Percentiles rank a stretch among this genome's conserved stretches.
phyloP scores from a whole-genome alignment of 163 green algal species.

The Scenedesmus sp. region DNA sequence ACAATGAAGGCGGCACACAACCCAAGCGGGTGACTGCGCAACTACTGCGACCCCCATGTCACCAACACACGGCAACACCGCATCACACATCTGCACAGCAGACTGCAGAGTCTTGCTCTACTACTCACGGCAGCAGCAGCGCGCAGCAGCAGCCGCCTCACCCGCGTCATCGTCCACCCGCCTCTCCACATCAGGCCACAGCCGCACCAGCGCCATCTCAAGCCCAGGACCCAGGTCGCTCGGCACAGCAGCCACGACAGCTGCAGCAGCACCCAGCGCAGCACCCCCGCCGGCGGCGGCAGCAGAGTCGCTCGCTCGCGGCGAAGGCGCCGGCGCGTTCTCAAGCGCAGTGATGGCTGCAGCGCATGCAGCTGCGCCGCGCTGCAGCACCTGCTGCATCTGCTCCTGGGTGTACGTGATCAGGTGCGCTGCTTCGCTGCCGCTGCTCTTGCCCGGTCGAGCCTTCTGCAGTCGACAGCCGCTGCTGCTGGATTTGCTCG shows the following conservation, averaged over 20 bases:
- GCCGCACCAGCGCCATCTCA: conserved; percentile 46
- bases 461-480: background rate
- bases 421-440: conserved; percentile 10
- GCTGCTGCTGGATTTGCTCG: conserved; percentile 33
- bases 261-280: background rate
- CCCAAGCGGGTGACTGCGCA: background rate
- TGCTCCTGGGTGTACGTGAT: conserved; percentile 18
- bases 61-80: background rate
- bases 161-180: conserved; percentile 12
- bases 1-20: background rate
- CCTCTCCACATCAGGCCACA: conserved; percentile 59
- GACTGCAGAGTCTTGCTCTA: too few species aligned
- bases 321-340: background rate
- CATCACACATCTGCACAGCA: background rate
- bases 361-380: conserved; percentile 4
- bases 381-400: background rate
- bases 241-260: background rate
- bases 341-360: background rate
- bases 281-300: background rate
- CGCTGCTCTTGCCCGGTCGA: background rate
- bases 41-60: background rate
- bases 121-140: background rate
- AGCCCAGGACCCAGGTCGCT: conserved; percentile 48
- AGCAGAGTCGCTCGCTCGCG: background rate
- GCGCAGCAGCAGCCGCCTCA: background rate